Evolutionary conservation across 2,329 filamentous ascomycete species (phyloP).

Genomic region (Fusarium mangiferae): DNA sequence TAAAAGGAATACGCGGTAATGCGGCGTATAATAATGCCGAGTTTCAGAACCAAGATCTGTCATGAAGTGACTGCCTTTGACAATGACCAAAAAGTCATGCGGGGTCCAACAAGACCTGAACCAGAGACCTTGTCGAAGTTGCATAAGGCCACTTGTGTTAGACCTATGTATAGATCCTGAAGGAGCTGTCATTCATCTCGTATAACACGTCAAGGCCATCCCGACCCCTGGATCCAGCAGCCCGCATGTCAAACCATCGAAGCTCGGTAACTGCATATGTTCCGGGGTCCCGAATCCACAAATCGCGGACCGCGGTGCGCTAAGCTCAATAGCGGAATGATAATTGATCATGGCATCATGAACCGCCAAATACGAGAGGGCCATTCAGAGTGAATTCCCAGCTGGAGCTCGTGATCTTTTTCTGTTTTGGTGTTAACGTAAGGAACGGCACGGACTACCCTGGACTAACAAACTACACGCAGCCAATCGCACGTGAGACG

Average conservation of each 20-base stretch:
- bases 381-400: background rate
- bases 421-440: background rate
- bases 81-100: accelerated
- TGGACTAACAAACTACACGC: background rate
- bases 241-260: background rate
- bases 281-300: background rate
- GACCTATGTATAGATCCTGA: background rate
- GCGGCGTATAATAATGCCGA: background rate
- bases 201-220: background rate
- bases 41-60: background rate
- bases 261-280: background rate
- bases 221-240: background rate
- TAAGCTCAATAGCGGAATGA: background rate
- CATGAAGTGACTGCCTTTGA: accelerated
- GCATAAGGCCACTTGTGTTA: background rate
- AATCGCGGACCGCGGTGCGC: background rate
- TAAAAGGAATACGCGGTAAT: too few relatives aligned
- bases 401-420: background rate
- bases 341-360: background rate
- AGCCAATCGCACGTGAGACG: background rate
- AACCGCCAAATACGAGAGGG: background rate
- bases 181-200: background rate
- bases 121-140: background rate
- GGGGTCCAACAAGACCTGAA: background rate
- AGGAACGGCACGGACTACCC: background rate